These are phyloP conservation scores for Diaporthe sp. DNA, from an alignment of 2,329 filamentous ascomycete species.

Conservation along the genomic window DNA sequence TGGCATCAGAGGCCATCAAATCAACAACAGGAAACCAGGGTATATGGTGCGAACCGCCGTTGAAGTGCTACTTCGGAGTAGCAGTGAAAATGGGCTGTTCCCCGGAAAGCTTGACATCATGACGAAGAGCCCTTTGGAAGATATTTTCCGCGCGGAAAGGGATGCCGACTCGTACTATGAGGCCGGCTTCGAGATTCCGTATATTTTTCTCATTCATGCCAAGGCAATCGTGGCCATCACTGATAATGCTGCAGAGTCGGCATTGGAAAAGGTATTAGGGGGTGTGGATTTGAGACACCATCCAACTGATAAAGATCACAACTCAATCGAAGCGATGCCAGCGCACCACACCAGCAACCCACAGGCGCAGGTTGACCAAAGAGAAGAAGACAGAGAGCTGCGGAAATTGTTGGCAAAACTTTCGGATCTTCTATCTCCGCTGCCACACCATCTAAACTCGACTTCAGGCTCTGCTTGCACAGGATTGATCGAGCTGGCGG, in stretches of 20 bases:
- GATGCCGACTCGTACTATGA: neutral
- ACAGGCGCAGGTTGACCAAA: neutral
- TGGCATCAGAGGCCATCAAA: neutral
- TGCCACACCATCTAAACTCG: accelerated
- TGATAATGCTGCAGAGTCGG: neutral
- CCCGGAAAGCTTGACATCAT: neutral
- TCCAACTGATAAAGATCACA: neutral
- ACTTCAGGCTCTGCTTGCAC: too few relatives aligned
- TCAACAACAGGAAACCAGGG: neutral
- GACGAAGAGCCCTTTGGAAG: neutral
- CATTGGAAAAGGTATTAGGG: neutral
- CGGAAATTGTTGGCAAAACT: neutral
- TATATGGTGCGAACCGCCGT: neutral
- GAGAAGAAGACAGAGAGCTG: neutral
- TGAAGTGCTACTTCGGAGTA: neutral
- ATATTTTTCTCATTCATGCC: constrained; percentile 6
- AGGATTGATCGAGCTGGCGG: neutral
- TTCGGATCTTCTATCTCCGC: neutral
- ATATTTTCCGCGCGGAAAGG: neutral
- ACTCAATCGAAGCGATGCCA: neutral
- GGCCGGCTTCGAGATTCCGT: neutral
- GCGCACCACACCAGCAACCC: neutral
- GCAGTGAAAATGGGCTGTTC: neutral
- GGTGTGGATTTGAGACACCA: too few relatives aligned
- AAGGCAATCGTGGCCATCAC: neutral